Base-by-base conservation (phyloP, 1,284 basidiomycete species). In the Schizophyllum commune region DNA sequence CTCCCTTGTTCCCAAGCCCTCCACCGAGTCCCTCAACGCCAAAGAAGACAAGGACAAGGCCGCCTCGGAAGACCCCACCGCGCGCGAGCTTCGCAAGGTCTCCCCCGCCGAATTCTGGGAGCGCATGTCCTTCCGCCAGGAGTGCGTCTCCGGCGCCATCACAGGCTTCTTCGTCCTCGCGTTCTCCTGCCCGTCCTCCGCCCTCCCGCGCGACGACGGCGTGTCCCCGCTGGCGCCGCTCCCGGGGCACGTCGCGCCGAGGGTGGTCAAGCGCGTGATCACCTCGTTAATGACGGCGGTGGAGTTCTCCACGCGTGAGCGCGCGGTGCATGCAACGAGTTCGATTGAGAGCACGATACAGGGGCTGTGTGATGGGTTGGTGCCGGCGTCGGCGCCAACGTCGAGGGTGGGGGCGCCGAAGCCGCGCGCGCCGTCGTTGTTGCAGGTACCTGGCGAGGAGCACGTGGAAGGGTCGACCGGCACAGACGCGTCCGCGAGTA, bases 81-180 rank as follows among this genome's bases (percentile, higher is more conserved):
- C 74, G 54, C 85, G 82, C 55, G 83, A 87, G 68, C 73, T 89
- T 56, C 73, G 70, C 20, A 80, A 77, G 65, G 86, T 89, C 63
- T 71, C 77, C 0, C 70, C 83, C 32, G 88, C 88, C 58, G 94
- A 96, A 70, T 98, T 95, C 73, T 96, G 94, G 92, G 93, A 95
- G 73, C 81, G 93, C 15, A 94, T 98, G 89, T 93, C 89, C 27
- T 96, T 92, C 74, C 82, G 95, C 34, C 95, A 97, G 70, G 95
- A 98, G 72, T 97, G 95, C 70, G 83, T 89, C 55, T 79, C 87
- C 65, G 81, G 94, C 2, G 90, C 91, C 4, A 81, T 96, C 13
- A 96, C 93, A 1, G 94, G 91, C 0, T 98, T 98, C 76, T 96
- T 97, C 72, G 82, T 84, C 17, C 72, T 92, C 63, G 78, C 77